A percentile compares a stretch with the other conserved stretches of the same genome.
These are phyloP conservation scores for Trametopsis cervina DNA, from an alignment of 768 basidiomycete genomes.

Conservation along the genomic window DNA sequence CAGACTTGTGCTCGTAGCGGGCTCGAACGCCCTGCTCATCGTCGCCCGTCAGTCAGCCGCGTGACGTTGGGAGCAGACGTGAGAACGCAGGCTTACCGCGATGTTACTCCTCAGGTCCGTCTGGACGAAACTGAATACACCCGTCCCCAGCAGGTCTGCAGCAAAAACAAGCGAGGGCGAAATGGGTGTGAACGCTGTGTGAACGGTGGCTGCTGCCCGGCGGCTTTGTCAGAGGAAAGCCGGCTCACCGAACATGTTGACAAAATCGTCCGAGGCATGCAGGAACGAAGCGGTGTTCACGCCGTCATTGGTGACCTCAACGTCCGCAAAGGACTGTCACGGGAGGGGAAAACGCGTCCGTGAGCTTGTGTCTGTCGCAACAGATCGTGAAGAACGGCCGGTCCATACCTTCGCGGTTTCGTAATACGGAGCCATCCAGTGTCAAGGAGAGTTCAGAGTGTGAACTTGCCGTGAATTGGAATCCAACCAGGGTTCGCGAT, in stretches of 20 bases:
- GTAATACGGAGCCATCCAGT: constrained; percentile 61
- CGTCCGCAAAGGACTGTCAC: constrained; percentile 78
- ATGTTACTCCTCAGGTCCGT: constrained; percentile 65
- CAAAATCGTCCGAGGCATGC: constrained; percentile 83
- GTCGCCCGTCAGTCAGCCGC: background rate
- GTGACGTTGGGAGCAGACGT: constrained; percentile 4
- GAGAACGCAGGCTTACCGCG: constrained; percentile 32
- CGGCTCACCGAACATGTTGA: constrained; percentile 59
- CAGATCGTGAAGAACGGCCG: constrained; percentile 6
- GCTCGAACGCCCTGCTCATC: constrained; percentile 54
- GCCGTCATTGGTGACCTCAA: constrained; percentile 66
- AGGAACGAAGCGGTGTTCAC: constrained; percentile 78
- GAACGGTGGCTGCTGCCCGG: background rate
- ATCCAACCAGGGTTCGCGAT: no score
- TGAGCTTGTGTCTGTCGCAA: background rate
- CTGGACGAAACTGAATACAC: constrained; percentile 70
- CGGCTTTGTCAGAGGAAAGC: no score
- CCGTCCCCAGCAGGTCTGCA: constrained; percentile 60
- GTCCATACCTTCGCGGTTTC: constrained; percentile 56
- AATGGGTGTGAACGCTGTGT: background rate
- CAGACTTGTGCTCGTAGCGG: constrained; percentile 37
- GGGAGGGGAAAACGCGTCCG: constrained; percentile 1
- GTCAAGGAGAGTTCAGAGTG: no score
- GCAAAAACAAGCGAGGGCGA: background rate
- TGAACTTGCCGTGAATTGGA: no score